Base-by-base conservation (phyloP, 2,329 filamentous ascomycete genomes). In the Colletotrichum chlorophyti region DNA sequence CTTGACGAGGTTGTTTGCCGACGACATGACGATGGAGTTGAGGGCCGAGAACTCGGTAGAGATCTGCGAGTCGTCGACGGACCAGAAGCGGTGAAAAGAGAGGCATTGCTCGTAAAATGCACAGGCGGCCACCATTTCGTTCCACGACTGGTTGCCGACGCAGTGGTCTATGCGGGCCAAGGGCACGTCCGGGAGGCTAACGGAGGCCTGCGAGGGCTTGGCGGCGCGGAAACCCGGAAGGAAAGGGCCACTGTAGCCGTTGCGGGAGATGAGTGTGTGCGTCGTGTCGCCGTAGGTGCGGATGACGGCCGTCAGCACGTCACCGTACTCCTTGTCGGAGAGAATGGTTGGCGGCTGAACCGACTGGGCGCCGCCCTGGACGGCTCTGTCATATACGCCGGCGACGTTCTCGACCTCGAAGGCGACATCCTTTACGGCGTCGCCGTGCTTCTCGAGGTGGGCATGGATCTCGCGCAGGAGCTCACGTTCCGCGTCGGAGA, bases 61-160 rank as follows among this genome's bases (percentile, higher is more conserved):
- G 76, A 97, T 96, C 72, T 96, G 87, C 65, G 86, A 90, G 80
- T 97, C 94, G 74, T 97, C 94, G 58, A 97, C 93, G 52, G 88
- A 92, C 94, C 94, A 97, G 87, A 97, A 97, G 65, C 93, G 91
- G 79, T 97, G 93, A 84, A 97, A 97, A 52, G 89, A 90, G 24
- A 97, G 89, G 62, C 89, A 91, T 63, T 88, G 85, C 78, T 97
- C 93, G 79, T 97, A 98, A 74, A 91, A 87, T 54, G 76, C 80
- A 70, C 84, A 87, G 31, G 84, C 85, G 11, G 79, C 79, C 59
- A 80, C 79, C 86, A 98, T 96, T 74, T 93, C 88, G 74, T 93
- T 83, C 94, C 94, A 97, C 75, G 92, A 90, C 79, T 97, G 93
- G 80, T 98, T 97, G 65, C 94, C 94, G 66, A 98, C 94, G 75